Evolutionary conservation across 2,329 filamentous ascomycete species (phyloP), one percentile per base, ranked within the genome.

Genomic region (Capronia coronata): DNA sequence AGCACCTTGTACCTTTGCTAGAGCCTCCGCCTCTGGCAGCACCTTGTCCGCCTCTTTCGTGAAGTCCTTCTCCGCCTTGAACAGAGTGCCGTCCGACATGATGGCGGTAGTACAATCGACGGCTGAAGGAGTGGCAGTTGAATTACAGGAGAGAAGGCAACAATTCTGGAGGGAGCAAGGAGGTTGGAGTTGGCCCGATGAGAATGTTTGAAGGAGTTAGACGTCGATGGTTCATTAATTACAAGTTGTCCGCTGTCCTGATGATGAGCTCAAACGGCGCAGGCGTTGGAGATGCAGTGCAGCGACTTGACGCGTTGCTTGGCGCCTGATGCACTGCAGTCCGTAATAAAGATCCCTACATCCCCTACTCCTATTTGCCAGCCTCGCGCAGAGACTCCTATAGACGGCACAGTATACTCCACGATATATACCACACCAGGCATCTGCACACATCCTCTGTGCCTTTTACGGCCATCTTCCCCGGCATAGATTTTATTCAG

Each of bases 11-110:
- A 93, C 90, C 78, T 90, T 84, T 61, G 90, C 89, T 62, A 95
- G 80, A 74, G 86, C 78, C 76, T 97, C 83, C 52, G 89, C 88
- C 72, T 96, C 89, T 43, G 88, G 86, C 61, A 98, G 83, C 71
- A 87, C 81, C 73, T 85, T 82, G 76, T 97, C 90, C 65, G 87
- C 88, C 72, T 97, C 90, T 75, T 95, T 94, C 66, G 87, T 85
- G 80, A 87, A 96, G 82, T 98, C 93, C 84, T 94, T 96, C 77
- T 98, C 93, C 65, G 91, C 87, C 80, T 94, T 94, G 70, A 93
- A 68, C 62, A 82, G 72, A 65, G 78, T 72, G 71, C 82, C 82
- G 72, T 89, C 86, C 64, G 89, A 86, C 89, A 94, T 94, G 67
- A 60, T 77, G 69, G 63, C 63, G 62, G 61, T 48, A n/a, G 19